phyloP scores from a whole-genome alignment of 257 asterid genomes.

The Solanum sejunctum region DNA sequence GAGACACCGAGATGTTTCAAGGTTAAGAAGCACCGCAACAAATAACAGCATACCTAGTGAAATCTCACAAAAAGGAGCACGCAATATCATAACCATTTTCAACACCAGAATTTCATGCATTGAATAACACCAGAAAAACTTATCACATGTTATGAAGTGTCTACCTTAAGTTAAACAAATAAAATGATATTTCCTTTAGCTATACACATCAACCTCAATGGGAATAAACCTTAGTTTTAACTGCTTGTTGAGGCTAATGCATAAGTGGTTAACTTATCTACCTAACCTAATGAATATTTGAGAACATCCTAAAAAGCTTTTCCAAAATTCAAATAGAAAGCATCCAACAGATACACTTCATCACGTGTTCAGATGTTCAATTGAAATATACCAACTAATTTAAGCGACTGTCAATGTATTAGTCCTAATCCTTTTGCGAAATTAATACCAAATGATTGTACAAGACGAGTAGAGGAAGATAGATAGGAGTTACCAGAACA shows the following conservation, averaged over 20 bases:
- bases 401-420: background rate
- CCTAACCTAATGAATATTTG: background rate
- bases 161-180: background rate
- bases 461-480: background rate
- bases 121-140: background rate
- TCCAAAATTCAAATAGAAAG: too few relatives aligned
- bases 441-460: background rate
- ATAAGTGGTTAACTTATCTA: background rate
- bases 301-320: background rate
- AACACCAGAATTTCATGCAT: background rate
- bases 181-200: background rate
- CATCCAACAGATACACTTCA: background rate
- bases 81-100: background rate
- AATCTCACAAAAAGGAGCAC: background rate
- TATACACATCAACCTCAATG: background rate
- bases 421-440: background rate
- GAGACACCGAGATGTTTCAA: background rate
- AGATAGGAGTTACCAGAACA: conserved; percentile 53
- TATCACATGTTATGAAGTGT: background rate
- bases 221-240: background rate
- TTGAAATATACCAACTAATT: background rate
- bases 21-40: background rate
- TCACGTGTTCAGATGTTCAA: background rate
- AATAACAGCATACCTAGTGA: background rate
- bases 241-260: background rate